These are phyloP conservation scores for Yamadazyma tumulicola DNA, from an alignment of 805 yeast genomes.

Conservation along the genomic window DNA sequence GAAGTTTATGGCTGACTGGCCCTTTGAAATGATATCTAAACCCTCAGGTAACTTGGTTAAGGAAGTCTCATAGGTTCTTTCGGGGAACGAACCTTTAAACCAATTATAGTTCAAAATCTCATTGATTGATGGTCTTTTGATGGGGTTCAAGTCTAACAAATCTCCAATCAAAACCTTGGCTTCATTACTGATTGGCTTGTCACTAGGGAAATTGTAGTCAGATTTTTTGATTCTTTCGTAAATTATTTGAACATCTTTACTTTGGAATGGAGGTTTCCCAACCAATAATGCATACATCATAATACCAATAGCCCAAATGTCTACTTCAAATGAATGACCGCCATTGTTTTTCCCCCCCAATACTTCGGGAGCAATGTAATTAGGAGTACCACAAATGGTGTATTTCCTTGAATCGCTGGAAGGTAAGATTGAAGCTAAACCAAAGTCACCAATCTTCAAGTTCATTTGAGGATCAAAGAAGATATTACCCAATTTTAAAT, in stretches of 20 bases:
- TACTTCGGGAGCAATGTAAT: slow-evolving; percentile 97
- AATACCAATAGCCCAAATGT: slow-evolving; percentile 96
- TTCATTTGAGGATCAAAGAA: slow-evolving; percentile 93
- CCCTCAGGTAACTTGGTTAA: slow-evolving; percentile 61
- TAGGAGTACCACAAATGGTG: slow-evolving; percentile 98
- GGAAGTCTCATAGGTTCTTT: slow-evolving; percentile 56
- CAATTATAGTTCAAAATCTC: slow-evolving; percentile 80
- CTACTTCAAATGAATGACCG: slow-evolving; percentile 94
- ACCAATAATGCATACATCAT: slow-evolving; percentile 89
- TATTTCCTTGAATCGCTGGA: slow-evolving; percentile 68
- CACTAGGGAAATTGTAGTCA: slow-evolving; percentile 76
- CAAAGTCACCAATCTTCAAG: slow-evolving; percentile 95
- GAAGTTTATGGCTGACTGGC: slow-evolving; percentile 66
- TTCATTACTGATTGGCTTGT: slow-evolving; percentile 61
- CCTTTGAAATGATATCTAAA: slow-evolving; percentile 49
- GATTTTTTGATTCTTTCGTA: slow-evolving; percentile 86
- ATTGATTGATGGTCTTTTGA: slow-evolving; percentile 74
- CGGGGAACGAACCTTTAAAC: slow-evolving; percentile 86
- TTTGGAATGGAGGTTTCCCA: slow-evolving; percentile 98
- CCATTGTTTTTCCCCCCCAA: slow-evolving; percentile 83
- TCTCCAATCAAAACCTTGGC: slow-evolving; percentile 72
- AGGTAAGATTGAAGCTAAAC: slow-evolving; percentile 92
- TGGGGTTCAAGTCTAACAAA: slow-evolving; percentile 74
- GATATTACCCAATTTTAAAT: slow-evolving; percentile 91
- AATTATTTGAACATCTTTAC: slow-evolving; percentile 87